Base-by-base conservation (phyloP, 352 stramenopile genomes). In the Globisporangium radiosum region DNA sequence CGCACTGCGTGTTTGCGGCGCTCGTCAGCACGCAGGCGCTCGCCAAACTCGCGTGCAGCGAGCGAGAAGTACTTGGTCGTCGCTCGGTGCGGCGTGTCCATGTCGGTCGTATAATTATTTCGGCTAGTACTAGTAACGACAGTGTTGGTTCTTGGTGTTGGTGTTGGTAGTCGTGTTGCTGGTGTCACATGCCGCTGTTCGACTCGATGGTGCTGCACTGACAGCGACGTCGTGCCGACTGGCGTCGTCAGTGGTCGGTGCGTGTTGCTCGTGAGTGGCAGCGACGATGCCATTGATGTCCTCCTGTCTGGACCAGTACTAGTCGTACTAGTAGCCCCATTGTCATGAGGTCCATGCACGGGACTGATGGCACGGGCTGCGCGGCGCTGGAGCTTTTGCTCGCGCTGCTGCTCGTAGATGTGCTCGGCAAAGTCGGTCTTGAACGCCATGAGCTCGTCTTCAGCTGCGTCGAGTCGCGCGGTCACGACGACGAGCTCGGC, bases 391-490 rank as follows among this genome's bases (percentile, higher is more conserved):
- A 55, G 66, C 19, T 72, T 69, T 14, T 81, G 64, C n/a, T 79
- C 73, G 6, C 73, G 64, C 19, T 71, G 75, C 61, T 77, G 85
- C 13, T 86, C 77, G 59, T 85, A 87, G 56, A 88, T 85, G 47
- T 85, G 70, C 52, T 91, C 81, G 6, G 70, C 76, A 33, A 88
- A 57, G 44, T 87, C 77, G 13, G 70, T 81, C 14, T 80, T 79
- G 43, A 91, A 68, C 38, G 37, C 63, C 73, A 76, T 78, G 47
- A 88, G 72, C 58, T 89, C 81, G 0, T 79, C 44, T 57, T 88
- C 67, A 1, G 76, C 65, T 0, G 54, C 68, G 19, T 71, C 69
- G 10, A 91, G 71, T 0, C 77, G 71, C 33, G 78, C 75, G 0
- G 72, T 79, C 2, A 69, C 54, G 15, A 87, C 50, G 1, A 84